These are phyloP conservation scores for Leccinum subrobustum DNA, from an alignment of 1,284 basidiomycete species.

Conservation along the genomic window DNA sequence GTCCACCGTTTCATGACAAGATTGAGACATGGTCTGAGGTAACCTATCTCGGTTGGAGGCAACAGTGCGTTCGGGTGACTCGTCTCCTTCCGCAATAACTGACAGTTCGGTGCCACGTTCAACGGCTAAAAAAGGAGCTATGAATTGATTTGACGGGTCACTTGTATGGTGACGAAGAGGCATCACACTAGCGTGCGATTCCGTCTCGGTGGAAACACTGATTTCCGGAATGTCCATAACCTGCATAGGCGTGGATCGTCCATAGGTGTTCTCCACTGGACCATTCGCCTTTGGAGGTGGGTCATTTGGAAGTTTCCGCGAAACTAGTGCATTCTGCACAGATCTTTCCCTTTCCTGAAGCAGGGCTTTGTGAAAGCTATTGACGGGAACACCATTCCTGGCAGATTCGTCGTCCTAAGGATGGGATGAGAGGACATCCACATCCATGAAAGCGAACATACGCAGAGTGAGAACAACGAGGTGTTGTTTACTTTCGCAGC, in stretches of 20 bases:
- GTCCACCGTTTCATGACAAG: not conserved
- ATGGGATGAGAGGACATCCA: constrained; percentile 4
- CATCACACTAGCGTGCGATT: not conserved
- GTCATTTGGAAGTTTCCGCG: not conserved
- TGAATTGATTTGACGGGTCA: constrained; percentile 10
- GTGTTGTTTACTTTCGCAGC: constrained; percentile 46
- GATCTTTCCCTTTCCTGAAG: constrained; percentile 39
- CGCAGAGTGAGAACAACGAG: constrained; percentile 46
- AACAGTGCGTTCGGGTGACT: constrained; percentile 42
- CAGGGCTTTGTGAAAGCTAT: constrained; percentile 51
- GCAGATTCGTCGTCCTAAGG: constrained; percentile 34
- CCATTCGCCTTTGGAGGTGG: not conserved
- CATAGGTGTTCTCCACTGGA: not conserved
- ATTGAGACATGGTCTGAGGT: not conserved
- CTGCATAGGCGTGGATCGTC: constrained; percentile 3
- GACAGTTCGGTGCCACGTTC: constrained; percentile 48
- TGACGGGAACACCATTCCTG: constrained; percentile 46
- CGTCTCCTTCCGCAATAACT: constrained; percentile 71
- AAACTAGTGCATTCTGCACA: constrained; percentile 4
- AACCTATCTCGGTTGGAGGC: not conserved
- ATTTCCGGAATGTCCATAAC: constrained; percentile 8
- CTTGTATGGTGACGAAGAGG: constrained; percentile 3
- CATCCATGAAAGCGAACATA: constrained; percentile 26
- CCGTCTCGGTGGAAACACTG: constrained; percentile 7
- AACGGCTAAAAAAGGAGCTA: not conserved